A percentile compares a stretch with the other conserved stretches of the same genome.
These are phyloP conservation scores for Bjerkandera adusta DNA, from an alignment of 1,284 basidiomycete genomes.

Conservation along the genomic window DNA sequence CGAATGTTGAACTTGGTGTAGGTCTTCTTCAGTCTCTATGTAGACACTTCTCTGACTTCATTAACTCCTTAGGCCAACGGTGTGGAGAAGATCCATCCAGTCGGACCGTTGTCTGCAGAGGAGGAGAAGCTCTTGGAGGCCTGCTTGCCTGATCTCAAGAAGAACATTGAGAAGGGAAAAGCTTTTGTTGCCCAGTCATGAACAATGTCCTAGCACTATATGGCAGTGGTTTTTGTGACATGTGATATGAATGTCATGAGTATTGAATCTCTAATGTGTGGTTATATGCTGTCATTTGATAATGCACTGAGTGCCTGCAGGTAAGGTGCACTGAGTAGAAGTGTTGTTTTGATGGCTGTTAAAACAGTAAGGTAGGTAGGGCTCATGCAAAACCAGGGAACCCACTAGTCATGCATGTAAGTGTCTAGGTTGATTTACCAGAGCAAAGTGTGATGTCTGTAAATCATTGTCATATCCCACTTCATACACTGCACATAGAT, in stretches of 20 bases:
- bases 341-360: neutral
- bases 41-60: constrained; percentile 11
- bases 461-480: neutral
- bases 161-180: constrained; percentile 96
- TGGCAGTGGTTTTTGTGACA: neutral
- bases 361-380: no score
- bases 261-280: neutral
- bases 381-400: no score
- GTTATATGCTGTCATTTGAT: neutral
- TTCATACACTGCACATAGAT: neutral
- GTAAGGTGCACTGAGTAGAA: neutral
- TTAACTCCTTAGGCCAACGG: constrained; percentile 70
- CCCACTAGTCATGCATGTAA: no score
- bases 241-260: neutral
- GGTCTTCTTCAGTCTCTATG: constrained; percentile 29
- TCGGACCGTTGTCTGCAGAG: constrained; percentile 74
- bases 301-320: neutral
- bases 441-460: neutral
- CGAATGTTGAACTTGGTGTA: constrained; percentile 89
- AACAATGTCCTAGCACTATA: neutral
- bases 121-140: constrained; percentile 88
- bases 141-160: constrained; percentile 90
- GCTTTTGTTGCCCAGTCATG: constrained; percentile 56
- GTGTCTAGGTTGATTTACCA: no score
- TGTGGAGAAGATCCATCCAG: constrained; percentile 85